These are phyloP conservation scores for Fusarium paranaense DNA, from an alignment of 2,329 filamentous ascomycete species.

Conservation along the genomic window DNA sequence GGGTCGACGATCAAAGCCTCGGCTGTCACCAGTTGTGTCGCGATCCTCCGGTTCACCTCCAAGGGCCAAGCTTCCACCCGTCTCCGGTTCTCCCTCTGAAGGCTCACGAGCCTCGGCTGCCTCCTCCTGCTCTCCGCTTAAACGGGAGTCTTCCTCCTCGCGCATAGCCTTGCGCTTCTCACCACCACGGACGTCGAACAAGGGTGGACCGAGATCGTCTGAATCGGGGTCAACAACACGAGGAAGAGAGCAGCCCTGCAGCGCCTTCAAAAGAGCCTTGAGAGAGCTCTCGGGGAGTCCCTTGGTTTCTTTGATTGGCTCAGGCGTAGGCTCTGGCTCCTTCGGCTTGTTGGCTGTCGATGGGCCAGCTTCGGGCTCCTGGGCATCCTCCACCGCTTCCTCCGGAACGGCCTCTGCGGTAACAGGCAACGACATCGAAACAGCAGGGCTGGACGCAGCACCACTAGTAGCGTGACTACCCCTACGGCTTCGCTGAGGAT, in stretches of 20 bases:
- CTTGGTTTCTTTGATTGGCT: slow-evolving; percentile 8
- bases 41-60: slow-evolving; percentile 93
- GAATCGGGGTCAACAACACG: slow-evolving; percentile 18
- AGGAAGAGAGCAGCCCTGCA: slow-evolving; percentile 53
- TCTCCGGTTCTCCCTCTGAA: slow-evolving; percentile 81
- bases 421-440: slow-evolving; percentile 68
- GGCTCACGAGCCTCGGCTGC: slow-evolving; percentile 57
- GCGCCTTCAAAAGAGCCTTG: slow-evolving; percentile 51
- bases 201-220: slow-evolving; percentile 65
- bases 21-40: slow-evolving; percentile 64
- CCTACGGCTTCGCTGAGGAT: slow-evolving; percentile 74
- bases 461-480: slow-evolving; percentile 85
- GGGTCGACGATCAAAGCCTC: slow-evolving; percentile 68
- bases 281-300: slow-evolving; percentile 45
- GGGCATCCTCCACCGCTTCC: slow-evolving; percentile 51
- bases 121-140: slow-evolving; percentile 62
- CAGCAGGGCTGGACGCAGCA: slow-evolving; percentile 84
- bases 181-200: slow-evolving; percentile 87
- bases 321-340: slow-evolving; percentile 26
- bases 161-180: slow-evolving; percentile 83
- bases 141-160: slow-evolving; percentile 73
- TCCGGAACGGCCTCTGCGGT: slow-evolving; percentile 61
- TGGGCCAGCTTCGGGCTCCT: slow-evolving; percentile 45
- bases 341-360: slow-evolving; percentile 29
- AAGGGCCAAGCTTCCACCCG: slow-evolving; percentile 85